Evolutionary conservation across 805 yeast genomes (phyloP).

Genomic region (Kodamaea kakaduensis): DNA sequence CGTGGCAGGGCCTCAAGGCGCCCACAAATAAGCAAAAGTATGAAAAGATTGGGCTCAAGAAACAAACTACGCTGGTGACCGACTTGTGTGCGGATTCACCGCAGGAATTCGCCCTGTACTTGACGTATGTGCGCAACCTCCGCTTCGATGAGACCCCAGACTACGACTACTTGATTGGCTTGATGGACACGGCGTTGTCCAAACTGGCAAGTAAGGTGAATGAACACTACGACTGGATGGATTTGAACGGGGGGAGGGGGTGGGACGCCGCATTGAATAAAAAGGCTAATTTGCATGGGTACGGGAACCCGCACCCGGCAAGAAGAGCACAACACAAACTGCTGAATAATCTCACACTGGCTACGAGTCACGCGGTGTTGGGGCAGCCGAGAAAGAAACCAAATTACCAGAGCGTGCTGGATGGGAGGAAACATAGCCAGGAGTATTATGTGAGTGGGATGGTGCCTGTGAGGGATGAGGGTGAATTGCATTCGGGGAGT

Average conservation of each 20-base stretch:
- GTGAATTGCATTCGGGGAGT: constrained; percentile 37
- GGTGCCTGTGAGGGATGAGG: constrained; percentile 32
- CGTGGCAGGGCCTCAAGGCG: constrained; percentile 99
- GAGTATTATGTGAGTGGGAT: constrained; percentile 27
- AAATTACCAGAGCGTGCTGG: constrained; percentile 20
- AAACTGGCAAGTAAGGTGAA: constrained; percentile 64
- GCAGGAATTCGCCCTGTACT: constrained; percentile 86
- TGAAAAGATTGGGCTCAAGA: constrained; percentile 95
- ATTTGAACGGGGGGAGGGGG: constrained; percentile 88
- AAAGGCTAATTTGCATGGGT: constrained; percentile 92
- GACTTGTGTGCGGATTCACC: constrained; percentile 90
- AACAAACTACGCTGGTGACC: constrained; percentile 79
- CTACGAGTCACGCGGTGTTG: constrained; percentile 3
- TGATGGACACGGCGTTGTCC: constrained; percentile 74
- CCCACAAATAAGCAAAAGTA: constrained; percentile 97
- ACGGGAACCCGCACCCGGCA: constrained; percentile 89
- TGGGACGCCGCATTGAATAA: constrained; percentile 90
- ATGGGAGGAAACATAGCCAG: constrained; percentile 12
- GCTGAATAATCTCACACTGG: constrained; percentile 20
- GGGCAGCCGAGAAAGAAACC: constrained; percentile 4
- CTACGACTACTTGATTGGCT: constrained; percentile 76
- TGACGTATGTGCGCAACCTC: constrained; percentile 81
- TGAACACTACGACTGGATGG: constrained; percentile 98
- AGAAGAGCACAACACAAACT: constrained; percentile 25
- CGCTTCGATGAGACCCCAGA: constrained; percentile 94